Conservation (phyloP, 1,284 basidiomycete genomes). For the Chalciporus sp. region DNA sequence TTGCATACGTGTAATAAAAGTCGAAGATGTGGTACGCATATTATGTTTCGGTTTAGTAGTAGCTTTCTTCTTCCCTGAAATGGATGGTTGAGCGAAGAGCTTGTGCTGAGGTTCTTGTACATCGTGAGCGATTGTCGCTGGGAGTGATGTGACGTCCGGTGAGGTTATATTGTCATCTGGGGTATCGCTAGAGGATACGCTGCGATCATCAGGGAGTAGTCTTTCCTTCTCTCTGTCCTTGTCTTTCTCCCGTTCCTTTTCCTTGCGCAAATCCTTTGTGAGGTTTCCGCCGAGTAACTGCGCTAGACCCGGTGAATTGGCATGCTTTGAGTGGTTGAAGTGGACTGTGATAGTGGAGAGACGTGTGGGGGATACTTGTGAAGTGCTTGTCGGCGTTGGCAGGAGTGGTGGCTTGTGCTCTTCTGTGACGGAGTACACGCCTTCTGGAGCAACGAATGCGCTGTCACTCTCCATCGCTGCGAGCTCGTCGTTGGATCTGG, state of each 20-base stretch:
- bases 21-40: constrained; percentile 84
- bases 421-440: constrained; percentile 84
- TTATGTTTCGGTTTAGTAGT: constrained; percentile 81
- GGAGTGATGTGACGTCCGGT: constrained; percentile 40
- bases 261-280: constrained; percentile 41
- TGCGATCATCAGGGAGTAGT: constrained; percentile 54
- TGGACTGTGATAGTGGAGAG: constrained; percentile 65
- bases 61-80: constrained; percentile 61
- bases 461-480: constrained; percentile 74
- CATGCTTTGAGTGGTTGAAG: constrained; percentile 60
- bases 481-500: neutral
- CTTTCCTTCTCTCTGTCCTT: constrained; percentile 58
- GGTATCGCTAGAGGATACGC: constrained; percentile 76
- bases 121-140: constrained; percentile 28
- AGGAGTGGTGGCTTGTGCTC: constrained; percentile 69
- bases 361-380: constrained; percentile 60
- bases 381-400: constrained; percentile 48
- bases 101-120: constrained; percentile 43
- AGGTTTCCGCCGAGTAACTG: constrained; percentile 63
- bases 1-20: constrained; percentile 86
- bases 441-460: constrained; percentile 84
- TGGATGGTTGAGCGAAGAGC: constrained; percentile 49
- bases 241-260: constrained; percentile 58
- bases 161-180: constrained; percentile 56
- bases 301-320: constrained; percentile 57